A percentile compares a stretch with the other conserved stretches of the same genome.
These are phyloP conservation scores for Vicia faba DNA, from an alignment of 306 rosid genomes.

Conservation along the genomic window DNA sequence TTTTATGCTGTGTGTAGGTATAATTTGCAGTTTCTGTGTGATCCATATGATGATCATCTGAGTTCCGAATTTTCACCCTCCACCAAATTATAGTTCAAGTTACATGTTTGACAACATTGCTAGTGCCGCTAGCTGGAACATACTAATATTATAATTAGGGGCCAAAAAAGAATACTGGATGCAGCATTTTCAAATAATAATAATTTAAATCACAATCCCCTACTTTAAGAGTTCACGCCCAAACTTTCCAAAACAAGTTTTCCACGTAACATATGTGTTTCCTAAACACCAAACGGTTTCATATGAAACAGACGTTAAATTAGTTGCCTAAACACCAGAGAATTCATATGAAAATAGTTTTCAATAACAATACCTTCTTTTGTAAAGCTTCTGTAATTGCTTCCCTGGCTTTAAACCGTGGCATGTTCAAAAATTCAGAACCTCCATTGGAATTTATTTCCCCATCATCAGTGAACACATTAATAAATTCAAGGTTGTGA, in stretches of 20 bases:
- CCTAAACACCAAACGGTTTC: conserved; percentile 21
- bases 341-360: conserved; percentile 24
- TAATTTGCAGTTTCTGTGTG: background rate
- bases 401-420: conserved; percentile 80
- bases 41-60: background rate
- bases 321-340: conserved; percentile 12
- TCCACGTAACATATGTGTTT: background rate
- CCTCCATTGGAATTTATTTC: conserved; percentile 89
- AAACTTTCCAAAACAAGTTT: conserved; percentile 24
- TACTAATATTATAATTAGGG: too few relatives aligned
- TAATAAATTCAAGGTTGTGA: conserved; percentile 79
- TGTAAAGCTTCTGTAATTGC: conserved; percentile 70
- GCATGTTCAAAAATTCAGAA: conserved; percentile 80
- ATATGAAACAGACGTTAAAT: background rate
- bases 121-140: conserved; percentile 8
- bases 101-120: background rate
- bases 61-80: background rate
- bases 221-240: conserved; percentile 1
- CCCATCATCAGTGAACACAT: conserved; percentile 85
- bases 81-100: background rate
- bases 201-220: conserved; percentile 13
- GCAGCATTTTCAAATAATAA: too few relatives aligned
- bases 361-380: conserved; percentile 66
- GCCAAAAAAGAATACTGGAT: too few relatives aligned
- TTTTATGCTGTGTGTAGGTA: background rate